Percentiles rank a stretch among this genome's conserved stretches.
Conservation (phyloP, 768 basidiomycete species). For the Tricholoma terreum region DNA sequence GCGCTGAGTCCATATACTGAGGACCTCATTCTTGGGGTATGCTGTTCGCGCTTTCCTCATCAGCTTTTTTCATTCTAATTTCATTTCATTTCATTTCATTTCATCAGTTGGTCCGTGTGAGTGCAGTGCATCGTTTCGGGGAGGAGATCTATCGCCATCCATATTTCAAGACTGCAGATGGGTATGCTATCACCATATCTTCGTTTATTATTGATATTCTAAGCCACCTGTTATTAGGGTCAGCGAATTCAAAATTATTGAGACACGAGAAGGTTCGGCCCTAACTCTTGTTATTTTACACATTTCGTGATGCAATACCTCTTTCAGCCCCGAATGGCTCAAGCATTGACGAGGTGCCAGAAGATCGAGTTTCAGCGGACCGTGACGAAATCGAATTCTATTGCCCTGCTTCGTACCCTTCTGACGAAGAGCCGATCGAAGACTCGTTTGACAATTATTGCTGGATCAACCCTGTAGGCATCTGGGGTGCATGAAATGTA, state of each 20-base stretch:
- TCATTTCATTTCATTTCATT: background rate
- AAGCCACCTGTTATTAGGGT: constrained; percentile 1
- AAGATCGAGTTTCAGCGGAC: background rate
- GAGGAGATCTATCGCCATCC: constrained; percentile 18
- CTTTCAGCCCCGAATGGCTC: constrained; percentile 8
- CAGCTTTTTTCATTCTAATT: no score
- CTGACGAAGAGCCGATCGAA: constrained; percentile 2
- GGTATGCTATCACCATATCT: constrained; percentile 12
- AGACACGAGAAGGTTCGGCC: constrained; percentile 6
- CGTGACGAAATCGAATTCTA: constrained; percentile 12
- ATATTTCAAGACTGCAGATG: constrained; percentile 20
- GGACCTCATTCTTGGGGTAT: constrained; percentile 31
- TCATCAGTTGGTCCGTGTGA: constrained; percentile 18
- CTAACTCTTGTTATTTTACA: background rate
- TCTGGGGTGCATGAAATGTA: constrained; percentile 18
- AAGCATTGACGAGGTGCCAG: constrained; percentile 9
- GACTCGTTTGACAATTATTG: constrained; percentile 13
- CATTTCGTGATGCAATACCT: background rate
- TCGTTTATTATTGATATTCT: background rate
- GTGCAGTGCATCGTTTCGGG: constrained; percentile 17
- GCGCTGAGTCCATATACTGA: constrained; percentile 19
- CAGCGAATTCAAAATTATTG: constrained; percentile 18
- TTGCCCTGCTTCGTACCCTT: constrained; percentile 14
- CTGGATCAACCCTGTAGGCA: constrained; percentile 27
- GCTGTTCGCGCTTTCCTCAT: background rate